These are phyloP conservation scores for Chlorella variabilis DNA, from an alignment of 163 green algal genomes.

Conservation along the genomic window DNA sequence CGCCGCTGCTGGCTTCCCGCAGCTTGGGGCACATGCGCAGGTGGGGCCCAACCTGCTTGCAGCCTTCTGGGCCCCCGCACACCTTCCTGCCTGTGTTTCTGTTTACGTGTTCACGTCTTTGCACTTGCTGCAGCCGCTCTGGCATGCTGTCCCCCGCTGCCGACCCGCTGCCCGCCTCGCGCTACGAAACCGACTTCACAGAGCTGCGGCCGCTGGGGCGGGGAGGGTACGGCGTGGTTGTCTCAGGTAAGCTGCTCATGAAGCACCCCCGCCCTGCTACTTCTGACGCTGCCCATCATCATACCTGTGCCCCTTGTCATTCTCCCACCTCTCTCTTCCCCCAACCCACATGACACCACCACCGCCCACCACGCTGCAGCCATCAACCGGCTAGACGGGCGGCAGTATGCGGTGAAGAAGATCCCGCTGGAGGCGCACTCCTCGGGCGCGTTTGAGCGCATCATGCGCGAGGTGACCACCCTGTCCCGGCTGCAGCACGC, in stretches of 20 bases:
- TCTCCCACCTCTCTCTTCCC: background rate
- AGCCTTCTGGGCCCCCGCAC: background rate
- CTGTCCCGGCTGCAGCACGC: constrained; percentile 90
- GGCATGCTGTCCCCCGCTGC: constrained; percentile 18
- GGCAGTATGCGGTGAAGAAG: constrained; percentile 95
- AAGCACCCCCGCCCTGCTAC: background rate
- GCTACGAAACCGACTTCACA: constrained; percentile 84
- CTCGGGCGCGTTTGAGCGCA: constrained; percentile 66
- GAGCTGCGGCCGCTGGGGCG: constrained; percentile 78
- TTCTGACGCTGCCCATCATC: background rate
- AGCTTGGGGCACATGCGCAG: constrained; percentile 12
- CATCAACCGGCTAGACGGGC: constrained; percentile 76
- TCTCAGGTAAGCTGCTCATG: constrained; percentile 62
- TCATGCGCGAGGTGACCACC: constrained; percentile 92
- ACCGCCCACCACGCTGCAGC: constrained; percentile 40
- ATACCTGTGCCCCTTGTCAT: background rate
- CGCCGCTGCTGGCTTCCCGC: constrained; percentile 16
- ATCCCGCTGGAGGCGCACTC: constrained; percentile 70
- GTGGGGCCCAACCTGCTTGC: background rate
- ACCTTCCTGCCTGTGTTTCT: background rate
- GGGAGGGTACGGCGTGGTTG: constrained; percentile 89
- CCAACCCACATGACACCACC: background rate
- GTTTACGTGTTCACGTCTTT: no score
- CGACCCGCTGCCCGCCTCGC: constrained; percentile 40
- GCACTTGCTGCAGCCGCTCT: constrained; percentile 22